These are phyloP conservation scores for Saccharum hybrid DNA, from an alignment of 202 grass and related monocot genomes.

Conservation along the genomic window DNA sequence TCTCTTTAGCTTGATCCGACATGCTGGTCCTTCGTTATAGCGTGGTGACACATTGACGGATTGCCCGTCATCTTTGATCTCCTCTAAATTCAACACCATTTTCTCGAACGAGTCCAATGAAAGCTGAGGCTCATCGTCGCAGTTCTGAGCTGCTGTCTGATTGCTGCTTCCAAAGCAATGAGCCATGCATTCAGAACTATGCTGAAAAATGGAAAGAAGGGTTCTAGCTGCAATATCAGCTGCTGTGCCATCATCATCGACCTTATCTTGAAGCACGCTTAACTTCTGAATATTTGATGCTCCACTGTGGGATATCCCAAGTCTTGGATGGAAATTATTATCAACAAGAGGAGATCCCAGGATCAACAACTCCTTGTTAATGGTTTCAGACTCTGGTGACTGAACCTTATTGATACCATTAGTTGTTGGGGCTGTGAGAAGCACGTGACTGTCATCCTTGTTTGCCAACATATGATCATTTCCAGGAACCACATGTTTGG, in stretches of 20 bases:
- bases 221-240: conserved; percentile 61
- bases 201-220: conserved; percentile 67
- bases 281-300: conserved; percentile 19
- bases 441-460: conserved; percentile 1
- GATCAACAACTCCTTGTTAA: conserved; percentile 27
- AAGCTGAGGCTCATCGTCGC: conserved; percentile 28
- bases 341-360: conserved; percentile 36
- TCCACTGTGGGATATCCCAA: conserved; percentile 7
- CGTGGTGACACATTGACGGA: conserved; percentile 42
- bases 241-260: conserved; percentile 31
- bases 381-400: conserved; percentile 13
- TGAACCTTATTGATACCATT: not conserved
- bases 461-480: conserved; percentile 6
- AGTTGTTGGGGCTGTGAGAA: conserved; percentile 23
- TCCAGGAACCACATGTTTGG: not conserved
- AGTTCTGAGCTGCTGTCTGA: conserved; percentile 9
- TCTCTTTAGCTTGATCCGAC: conserved; percentile 74
- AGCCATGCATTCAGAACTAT: conserved; percentile 37
- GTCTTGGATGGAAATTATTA: conserved; percentile 22
- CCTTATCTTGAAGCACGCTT: conserved; percentile 38
- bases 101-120: conserved; percentile 74
- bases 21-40: conserved; percentile 43
- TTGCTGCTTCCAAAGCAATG: conserved; percentile 26
- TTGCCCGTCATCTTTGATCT: conserved; percentile 67
- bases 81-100: conserved; percentile 61